Conservation (phyloP, 495 filamentous ascomycete species). For the Penicillium subrubescens region DNA sequence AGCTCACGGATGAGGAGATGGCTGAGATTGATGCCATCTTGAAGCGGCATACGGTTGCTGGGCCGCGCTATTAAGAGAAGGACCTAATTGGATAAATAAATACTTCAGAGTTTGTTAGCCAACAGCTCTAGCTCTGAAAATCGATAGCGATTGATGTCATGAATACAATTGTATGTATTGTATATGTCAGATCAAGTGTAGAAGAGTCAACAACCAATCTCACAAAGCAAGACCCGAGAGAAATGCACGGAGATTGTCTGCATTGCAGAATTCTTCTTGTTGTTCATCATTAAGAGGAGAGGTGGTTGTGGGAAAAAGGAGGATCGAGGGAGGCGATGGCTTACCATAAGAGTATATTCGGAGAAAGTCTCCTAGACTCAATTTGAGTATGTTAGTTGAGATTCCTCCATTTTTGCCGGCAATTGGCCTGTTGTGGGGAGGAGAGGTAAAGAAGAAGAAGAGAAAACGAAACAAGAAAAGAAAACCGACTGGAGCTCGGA, state of each 20-base stretch:
- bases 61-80: constrained; percentile 35
- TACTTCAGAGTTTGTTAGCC: constrained; percentile 14
- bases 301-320: neutral
- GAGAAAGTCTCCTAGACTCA: neutral
- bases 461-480: neutral
- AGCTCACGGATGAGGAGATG: constrained; percentile 44
- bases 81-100: neutral
- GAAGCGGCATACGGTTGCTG: constrained; percentile 40
- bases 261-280: constrained; percentile 60
- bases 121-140: neutral
- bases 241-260: constrained; percentile 49
- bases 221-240: constrained; percentile 27
- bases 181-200: constrained; percentile 60
- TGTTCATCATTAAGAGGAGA: constrained; percentile 44
- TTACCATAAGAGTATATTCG: constrained; percentile 4
- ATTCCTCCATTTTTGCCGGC: neutral
- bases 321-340: neutral
- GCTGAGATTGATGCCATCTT: constrained; percentile 48
- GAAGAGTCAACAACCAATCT: constrained; percentile 55
- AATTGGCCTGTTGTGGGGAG: neutral
- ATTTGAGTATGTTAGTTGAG: neutral
- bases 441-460: neutral
- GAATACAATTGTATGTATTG: neutral
- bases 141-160: constrained; percentile 6
- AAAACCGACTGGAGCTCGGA: neutral